Conservation (phyloP, 192 early-diverging fungal species). For the Coemansia sp. region DNA sequence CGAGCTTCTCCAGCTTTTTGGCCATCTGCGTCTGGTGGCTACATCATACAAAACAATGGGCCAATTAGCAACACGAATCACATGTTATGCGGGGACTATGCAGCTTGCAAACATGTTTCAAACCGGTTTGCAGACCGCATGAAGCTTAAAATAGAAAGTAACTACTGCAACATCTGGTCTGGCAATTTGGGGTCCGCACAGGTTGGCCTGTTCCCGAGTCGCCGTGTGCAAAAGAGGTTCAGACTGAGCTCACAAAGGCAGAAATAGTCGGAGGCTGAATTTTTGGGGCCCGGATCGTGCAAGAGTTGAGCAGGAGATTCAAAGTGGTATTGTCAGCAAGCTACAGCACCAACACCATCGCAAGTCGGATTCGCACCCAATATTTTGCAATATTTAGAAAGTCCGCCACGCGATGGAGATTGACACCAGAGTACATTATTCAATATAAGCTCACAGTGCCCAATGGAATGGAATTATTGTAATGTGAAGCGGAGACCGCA, state of each 20-base stretch:
- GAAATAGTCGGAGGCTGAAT: constrained; percentile 3
- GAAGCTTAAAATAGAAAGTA: not conserved
- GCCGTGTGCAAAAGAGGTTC: not conserved
- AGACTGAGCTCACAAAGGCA: not conserved
- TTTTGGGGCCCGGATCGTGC: not conserved
- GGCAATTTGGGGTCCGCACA: not conserved
- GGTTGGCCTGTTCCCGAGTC: not conserved
- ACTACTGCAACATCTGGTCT: not conserved
- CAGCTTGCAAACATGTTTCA: not conserved
- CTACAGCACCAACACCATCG: not conserved
- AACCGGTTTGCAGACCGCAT: not conserved
- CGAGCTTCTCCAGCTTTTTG: constrained; percentile 71
- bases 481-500: too few species aligned
- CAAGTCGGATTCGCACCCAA: not conserved
- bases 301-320: not conserved
- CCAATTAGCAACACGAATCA: not conserved
- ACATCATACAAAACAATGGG: constrained; percentile 11
- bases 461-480: not conserved
- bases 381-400: not conserved
- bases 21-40: constrained; percentile 76
- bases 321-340: not conserved
- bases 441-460: not conserved
- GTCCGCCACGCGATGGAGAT: not conserved
- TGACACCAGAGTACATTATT: not conserved
- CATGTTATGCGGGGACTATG: not conserved